A percentile compares a stretch with the other conserved stretches of the same genome.
These are phyloP conservation scores for Moesziomyces sp. DNA, from an alignment of 1,284 basidiomycete species.

Conservation along the genomic window DNA sequence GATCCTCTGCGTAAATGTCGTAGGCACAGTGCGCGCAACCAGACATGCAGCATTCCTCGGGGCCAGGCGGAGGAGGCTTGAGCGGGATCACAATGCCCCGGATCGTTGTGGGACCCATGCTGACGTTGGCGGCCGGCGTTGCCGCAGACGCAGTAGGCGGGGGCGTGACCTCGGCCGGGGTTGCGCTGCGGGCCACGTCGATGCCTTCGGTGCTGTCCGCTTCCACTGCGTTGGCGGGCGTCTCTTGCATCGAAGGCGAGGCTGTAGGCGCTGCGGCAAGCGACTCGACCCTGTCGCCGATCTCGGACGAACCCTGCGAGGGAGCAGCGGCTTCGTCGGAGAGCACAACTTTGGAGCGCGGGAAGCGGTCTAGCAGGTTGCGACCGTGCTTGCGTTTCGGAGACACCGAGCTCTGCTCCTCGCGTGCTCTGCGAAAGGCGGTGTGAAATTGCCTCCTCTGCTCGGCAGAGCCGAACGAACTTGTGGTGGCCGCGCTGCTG, in stretches of 20 bases:
- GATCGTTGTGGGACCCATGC: slow-evolving; percentile 24
- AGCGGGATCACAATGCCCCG: slow-evolving; percentile 52
- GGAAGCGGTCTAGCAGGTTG: slow-evolving; percentile 37
- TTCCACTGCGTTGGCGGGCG: slow-evolving; percentile 80
- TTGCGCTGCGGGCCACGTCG: slow-evolving; percentile 12
- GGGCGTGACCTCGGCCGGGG: slow-evolving; percentile 19
- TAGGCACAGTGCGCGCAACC: slow-evolving; percentile 89
- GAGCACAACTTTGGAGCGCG: slow-evolving; percentile 31
- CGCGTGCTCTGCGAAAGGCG: slow-evolving; percentile 12
- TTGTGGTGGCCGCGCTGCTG: neutral
- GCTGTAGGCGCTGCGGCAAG: slow-evolving; percentile 20
- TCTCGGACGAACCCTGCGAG: slow-evolving; percentile 3
- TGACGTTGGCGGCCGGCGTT: slow-evolving; percentile 4
- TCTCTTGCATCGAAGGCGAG: slow-evolving; percentile 76
- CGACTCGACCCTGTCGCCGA: slow-evolving; percentile 36
- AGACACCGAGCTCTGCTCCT: neutral
- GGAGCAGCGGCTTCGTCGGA: neutral
- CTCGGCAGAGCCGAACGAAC: slow-evolving; percentile 18
- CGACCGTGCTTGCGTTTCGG: slow-evolving; percentile 23
- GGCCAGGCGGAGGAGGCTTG: slow-evolving; percentile 62
- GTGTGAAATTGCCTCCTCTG: slow-evolving; percentile 35
- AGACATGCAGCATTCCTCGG: slow-evolving; percentile 84
- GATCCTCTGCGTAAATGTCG: slow-evolving; percentile 82
- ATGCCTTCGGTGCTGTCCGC: slow-evolving; percentile 76
- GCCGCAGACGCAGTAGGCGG: neutral